These are phyloP conservation scores for Magnolia kwangsiensis DNA, from an alignment of 164 flowering plant species.

Conservation along the genomic window DNA sequence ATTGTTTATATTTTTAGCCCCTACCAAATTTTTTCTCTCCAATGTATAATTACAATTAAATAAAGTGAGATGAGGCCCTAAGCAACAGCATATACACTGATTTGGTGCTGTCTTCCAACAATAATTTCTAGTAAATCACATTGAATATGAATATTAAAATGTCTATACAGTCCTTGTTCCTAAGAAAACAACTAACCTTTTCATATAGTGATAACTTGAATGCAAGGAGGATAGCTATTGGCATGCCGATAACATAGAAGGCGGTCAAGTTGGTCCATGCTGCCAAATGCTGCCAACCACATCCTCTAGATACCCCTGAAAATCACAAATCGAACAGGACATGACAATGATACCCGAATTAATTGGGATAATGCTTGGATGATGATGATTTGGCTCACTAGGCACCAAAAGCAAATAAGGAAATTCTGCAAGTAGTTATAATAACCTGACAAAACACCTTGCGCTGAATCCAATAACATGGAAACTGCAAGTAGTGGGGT, in stretches of 20 bases:
- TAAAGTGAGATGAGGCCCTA: too few relatives aligned
- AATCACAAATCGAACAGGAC: not conserved
- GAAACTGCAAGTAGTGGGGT: conserved; percentile 62
- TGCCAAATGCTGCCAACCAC: conserved; percentile 91
- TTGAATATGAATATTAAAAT: not conserved
- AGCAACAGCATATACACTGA: not conserved
- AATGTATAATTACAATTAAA: too few relatives aligned
- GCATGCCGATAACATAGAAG: conserved; percentile 70
- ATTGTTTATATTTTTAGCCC: too few relatives aligned
- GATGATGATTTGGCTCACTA: not conserved
- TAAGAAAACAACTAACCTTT: conserved; percentile 37
- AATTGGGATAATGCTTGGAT: too few relatives aligned
- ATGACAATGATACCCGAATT: not conserved
- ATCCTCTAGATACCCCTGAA: conserved; percentile 85
- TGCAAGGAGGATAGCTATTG: conserved; percentile 57
- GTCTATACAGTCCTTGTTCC: not conserved
- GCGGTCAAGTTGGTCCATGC: conserved; percentile 64
- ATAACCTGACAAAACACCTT: conserved; percentile 76
- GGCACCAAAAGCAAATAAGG: not conserved
- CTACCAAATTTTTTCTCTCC: too few relatives aligned
- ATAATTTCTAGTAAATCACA: not conserved
- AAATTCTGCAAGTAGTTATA: not conserved
- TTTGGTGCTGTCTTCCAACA: not conserved
- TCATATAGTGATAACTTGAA: conserved; percentile 43
- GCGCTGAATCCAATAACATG: conserved; percentile 57